Percentiles rank a stretch among this genome's conserved stretches.
Conservation (phyloP, 2,329 filamentous ascomycete genomes). For the Diaporthe vexans region DNA sequence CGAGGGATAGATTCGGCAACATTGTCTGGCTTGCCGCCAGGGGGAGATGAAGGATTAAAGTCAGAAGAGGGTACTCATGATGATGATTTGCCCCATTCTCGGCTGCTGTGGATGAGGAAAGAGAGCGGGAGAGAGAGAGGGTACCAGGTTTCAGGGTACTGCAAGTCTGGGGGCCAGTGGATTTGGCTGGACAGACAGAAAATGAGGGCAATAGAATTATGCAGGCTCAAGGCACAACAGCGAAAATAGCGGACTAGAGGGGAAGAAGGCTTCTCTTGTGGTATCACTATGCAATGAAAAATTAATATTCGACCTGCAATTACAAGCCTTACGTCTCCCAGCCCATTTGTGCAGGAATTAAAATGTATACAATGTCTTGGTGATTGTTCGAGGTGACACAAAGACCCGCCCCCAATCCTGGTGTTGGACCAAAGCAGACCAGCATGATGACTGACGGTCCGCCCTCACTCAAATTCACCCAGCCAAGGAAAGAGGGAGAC, state of each 20-base stretch:
- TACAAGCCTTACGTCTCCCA: neutral
- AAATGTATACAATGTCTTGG: neutral
- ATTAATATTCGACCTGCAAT: slow-evolving; percentile 12
- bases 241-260: neutral
- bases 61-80: neutral
- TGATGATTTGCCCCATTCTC: neutral
- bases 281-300: slow-evolving; percentile 2
- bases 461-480: neutral
- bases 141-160: neutral
- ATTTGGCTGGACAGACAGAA: slow-evolving; percentile 14
- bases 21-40: neutral
- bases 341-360: neutral
- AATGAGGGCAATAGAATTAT: slow-evolving; percentile 9
- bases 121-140: neutral
- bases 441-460: neutral
- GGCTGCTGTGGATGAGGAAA: no score
- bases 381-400: neutral
- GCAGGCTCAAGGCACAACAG: slow-evolving; percentile 6
- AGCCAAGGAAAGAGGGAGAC: neutral
- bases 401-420: neutral
- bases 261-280: slow-evolving; percentile 1
- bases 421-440: neutral
- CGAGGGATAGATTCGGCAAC: neutral
- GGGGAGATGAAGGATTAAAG: neutral
- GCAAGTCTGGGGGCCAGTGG: slow-evolving; percentile 11